A percentile compares a stretch with the other conserved stretches of the same genome.
phyloP scores from a whole-genome alignment of 129 eudicot species.

The Pulicaria dysenterica region DNA sequence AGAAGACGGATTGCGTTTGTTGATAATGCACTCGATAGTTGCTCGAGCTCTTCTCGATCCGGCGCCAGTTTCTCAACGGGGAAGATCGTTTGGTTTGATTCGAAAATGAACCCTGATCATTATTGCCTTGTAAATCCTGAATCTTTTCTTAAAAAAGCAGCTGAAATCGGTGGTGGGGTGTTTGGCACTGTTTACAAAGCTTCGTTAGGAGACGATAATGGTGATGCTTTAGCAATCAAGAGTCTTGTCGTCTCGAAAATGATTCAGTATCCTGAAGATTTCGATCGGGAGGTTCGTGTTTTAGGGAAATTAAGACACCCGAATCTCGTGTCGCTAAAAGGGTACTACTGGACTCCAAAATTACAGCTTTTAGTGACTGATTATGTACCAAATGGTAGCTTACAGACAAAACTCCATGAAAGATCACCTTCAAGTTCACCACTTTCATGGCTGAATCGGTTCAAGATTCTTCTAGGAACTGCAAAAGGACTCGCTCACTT shows the following conservation, averaged over 20 bases:
- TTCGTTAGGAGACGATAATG: slow-evolving; percentile 47
- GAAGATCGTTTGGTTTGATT: slow-evolving; percentile 67
- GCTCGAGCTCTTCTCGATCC: slow-evolving; percentile 69
- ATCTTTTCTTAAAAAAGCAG: slow-evolving; percentile 51
- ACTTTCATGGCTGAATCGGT: slow-evolving; percentile 66
- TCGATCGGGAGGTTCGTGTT: slow-evolving; percentile 71
- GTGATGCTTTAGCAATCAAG: slow-evolving; percentile 57
- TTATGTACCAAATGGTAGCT: slow-evolving; percentile 65
- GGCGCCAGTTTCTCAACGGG: slow-evolving; percentile 54
- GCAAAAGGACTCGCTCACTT: slow-evolving; percentile 90
- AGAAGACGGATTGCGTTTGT: slow-evolving; percentile 69
- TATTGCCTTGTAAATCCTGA: slow-evolving; percentile 56
- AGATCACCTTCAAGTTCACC: slow-evolving; percentile 48
- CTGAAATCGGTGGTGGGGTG: slow-evolving; percentile 74
- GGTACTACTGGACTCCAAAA: slow-evolving; percentile 94
- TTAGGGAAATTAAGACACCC: slow-evolving; percentile 76
- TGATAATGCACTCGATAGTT: slow-evolving; percentile 76
- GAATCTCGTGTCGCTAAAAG: slow-evolving; percentile 69
- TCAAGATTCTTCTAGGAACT: slow-evolving; percentile 73
- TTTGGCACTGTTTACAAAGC: slow-evolving; percentile 86
- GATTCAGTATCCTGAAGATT: slow-evolving; percentile 75
- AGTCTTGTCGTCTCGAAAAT: slow-evolving; percentile 67
- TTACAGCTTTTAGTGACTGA: slow-evolving; percentile 78
- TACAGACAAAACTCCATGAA: slow-evolving; percentile 70
- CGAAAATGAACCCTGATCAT: slow-evolving; percentile 44